phyloP scores from a whole-genome alignment of 192 early-diverging fungal genomes.

The Powellomyces hirtus region DNA sequence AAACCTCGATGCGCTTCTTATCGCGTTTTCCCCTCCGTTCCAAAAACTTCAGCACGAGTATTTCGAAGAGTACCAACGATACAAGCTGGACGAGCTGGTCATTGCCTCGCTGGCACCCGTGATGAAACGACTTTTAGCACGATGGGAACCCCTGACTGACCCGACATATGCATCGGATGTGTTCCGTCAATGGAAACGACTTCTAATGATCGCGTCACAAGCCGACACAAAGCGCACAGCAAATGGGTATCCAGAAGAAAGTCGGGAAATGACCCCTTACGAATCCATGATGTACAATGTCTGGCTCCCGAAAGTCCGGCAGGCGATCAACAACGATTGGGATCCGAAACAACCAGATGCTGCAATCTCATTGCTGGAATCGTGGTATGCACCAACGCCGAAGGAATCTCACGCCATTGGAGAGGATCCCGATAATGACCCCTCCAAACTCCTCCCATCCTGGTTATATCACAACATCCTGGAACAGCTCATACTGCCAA shows the following conservation, averaged over 20 bases:
- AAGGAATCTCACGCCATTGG: not conserved
- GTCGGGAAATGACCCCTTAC: conserved; percentile 64
- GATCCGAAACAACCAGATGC: conserved; percentile 63
- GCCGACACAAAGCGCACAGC: not conserved
- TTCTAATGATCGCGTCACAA: conserved; percentile 45
- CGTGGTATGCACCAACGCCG: conserved; percentile 51
- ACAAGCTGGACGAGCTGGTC: conserved; percentile 66
- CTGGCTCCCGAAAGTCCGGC: conserved; percentile 77
- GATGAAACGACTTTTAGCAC: conserved; percentile 43
- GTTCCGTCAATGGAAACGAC: conserved; percentile 56
- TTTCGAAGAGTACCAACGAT: conserved; percentile 52
- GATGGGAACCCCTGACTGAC: conserved; percentile 68
- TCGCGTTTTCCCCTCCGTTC: conserved; percentile 50
- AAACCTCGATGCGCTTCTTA: conserved; percentile 15
- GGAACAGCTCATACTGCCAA: conserved; percentile 78
- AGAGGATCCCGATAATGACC: not conserved
- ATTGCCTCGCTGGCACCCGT: conserved; percentile 57
- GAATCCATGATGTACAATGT: conserved; percentile 73
- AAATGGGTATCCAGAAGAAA: not conserved
- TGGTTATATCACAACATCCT: conserved; percentile 76
- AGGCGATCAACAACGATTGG: conserved; percentile 80
- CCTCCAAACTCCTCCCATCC: conserved; percentile 48
- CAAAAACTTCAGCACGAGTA: conserved; percentile 55
- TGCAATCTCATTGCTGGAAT: conserved; percentile 64
- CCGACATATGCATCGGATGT: conserved; percentile 51